Percentiles rank a stretch among this genome's conserved stretches.
These are phyloP conservation scores for Glycine soja DNA, from an alignment of 306 rosid species.

Conservation along the genomic window DNA sequence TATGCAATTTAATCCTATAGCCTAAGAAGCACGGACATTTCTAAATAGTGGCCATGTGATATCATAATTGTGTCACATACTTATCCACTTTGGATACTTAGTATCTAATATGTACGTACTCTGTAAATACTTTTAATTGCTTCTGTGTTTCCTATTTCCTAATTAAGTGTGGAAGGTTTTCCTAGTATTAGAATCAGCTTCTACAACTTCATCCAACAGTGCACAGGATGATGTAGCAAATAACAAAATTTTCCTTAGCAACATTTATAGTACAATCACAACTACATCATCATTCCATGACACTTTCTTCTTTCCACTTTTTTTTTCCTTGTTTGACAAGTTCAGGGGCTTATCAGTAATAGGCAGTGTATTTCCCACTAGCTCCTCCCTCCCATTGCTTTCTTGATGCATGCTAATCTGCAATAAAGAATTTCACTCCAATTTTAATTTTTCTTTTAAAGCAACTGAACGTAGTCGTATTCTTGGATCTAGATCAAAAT, in stretches of 20 bases:
- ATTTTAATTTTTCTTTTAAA: neutral
- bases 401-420: constrained; percentile 34
- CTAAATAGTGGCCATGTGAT: no score
- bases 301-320: constrained; percentile 52
- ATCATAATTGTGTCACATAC: no score
- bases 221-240: neutral
- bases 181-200: neutral
- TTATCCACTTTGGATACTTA: no score
- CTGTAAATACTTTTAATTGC: no score
- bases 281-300: constrained; percentile 53
- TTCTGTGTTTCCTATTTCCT: no score
- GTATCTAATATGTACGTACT: no score
- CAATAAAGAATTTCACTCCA: constrained; percentile 26
- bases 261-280: constrained; percentile 42
- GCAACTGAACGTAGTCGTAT: neutral
- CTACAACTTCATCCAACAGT: neutral
- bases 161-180: no score
- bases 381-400: constrained; percentile 28
- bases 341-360: constrained; percentile 45
- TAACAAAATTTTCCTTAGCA: neutral
- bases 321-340: constrained; percentile 28
- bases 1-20: no score
- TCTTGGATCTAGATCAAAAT: constrained; percentile 9
- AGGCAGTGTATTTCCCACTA: constrained; percentile 32
- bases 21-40: no score